Conservation (phyloP, 495 filamentous ascomycete genomes). For the Lasiosphaeris hirsuta region DNA sequence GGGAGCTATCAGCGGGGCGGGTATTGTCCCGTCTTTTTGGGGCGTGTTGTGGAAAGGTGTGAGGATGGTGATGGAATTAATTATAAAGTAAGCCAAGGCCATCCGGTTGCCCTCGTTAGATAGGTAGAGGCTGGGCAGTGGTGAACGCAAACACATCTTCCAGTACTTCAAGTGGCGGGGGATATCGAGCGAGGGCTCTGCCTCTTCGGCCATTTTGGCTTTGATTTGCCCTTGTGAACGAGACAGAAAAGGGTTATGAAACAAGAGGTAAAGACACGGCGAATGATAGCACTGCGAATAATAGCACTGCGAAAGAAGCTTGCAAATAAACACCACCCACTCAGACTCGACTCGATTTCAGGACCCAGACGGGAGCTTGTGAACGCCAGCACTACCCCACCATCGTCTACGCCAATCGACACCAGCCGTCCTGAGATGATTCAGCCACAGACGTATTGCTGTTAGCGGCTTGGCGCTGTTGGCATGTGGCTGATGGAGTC, state of each 20-base stretch:
- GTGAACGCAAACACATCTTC: constrained; percentile 79
- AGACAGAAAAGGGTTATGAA: too few species aligned
- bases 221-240: too few species aligned
- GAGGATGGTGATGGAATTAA: constrained; percentile 45
- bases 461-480: too few species aligned
- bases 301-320: too few species aligned
- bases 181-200: constrained; percentile 55
- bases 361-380: too few species aligned
- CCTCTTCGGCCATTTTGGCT: constrained; percentile 24
- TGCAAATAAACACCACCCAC: too few species aligned
- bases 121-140: constrained; percentile 77
- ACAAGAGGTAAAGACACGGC: too few species aligned
- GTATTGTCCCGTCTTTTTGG: constrained; percentile 15
- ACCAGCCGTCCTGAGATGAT: not conserved
- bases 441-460: not conserved
- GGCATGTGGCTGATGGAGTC: not conserved
- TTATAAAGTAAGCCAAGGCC: constrained; percentile 80
- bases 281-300: too few species aligned
- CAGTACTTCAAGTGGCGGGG: constrained; percentile 86
- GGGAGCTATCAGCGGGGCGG: constrained; percentile 30
- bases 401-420: too few species aligned
- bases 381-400: too few species aligned
- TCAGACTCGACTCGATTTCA: too few species aligned
- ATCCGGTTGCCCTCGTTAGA: constrained; percentile 86
- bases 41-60: constrained; percentile 22